phyloP scores from a whole-genome alignment of 192 early-diverging fungal species.

The Gonapodya prolifera region DNA sequence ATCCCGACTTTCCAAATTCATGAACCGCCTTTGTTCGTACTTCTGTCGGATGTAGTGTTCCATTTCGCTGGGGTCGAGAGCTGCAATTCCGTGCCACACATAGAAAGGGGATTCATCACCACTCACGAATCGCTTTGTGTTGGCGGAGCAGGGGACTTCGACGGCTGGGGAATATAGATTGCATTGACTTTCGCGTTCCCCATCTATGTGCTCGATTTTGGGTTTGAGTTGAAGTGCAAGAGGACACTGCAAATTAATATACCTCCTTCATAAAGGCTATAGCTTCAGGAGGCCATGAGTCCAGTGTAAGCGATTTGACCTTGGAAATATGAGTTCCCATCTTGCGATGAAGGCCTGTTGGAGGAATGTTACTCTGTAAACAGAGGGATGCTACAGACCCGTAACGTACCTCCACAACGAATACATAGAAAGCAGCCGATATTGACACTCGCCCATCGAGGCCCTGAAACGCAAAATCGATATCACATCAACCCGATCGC shows the following conservation, averaged over 20 bases:
- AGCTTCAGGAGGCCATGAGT: constrained; percentile 77
- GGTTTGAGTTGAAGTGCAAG: constrained; percentile 6
- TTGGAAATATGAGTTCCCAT: constrained; percentile 56
- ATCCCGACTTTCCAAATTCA: constrained; percentile 24
- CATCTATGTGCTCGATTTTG: constrained; percentile 25
- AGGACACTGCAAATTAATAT: not conserved
- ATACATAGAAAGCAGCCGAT: constrained; percentile 91
- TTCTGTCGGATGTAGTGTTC: constrained; percentile 85
- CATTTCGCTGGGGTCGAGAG: constrained; percentile 44
- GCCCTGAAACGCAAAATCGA: constrained; percentile 34
- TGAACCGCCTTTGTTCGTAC: constrained; percentile 65
- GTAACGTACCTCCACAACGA: constrained; percentile 43
- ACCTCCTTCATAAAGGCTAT: constrained; percentile 43
- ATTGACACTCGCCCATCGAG: constrained; percentile 81
- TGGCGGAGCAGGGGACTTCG: constrained; percentile 19
- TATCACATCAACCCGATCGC: not conserved
- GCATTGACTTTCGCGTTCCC: constrained; percentile 59
- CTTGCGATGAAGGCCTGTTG: constrained; percentile 52
- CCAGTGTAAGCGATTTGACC: constrained; percentile 80
- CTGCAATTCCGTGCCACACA: not conserved
- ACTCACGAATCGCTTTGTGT: constrained; percentile 18
- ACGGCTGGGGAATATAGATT: constrained; percentile 46
- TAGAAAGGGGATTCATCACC: constrained; percentile 10
- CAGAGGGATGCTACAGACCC: not conserved
- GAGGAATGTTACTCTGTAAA: not conserved